phyloP scores from a whole-genome alignment of 164 flowering plant species.

The Vitis vinifera region DNA sequence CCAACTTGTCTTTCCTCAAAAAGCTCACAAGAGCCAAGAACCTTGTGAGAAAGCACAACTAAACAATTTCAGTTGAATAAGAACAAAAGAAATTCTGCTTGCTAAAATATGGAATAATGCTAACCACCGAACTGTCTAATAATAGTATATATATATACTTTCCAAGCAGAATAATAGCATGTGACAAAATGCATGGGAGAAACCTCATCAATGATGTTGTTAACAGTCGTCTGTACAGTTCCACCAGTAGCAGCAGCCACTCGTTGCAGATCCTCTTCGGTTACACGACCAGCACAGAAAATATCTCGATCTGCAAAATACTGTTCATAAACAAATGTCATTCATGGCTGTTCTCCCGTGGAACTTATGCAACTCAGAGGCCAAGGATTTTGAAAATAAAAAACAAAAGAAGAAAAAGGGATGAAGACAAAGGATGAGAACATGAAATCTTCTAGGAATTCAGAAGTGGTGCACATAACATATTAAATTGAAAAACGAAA shows the following conservation, averaged over 20 bases:
- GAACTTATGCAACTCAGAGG: no score
- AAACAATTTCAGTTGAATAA: neutral
- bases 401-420: neutral
- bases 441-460: no score
- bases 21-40: constrained; percentile 91
- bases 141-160: neutral
- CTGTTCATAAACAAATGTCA: neutral
- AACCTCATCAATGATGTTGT: constrained; percentile 93
- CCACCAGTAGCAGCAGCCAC: constrained; percentile 99
- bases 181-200: neutral
- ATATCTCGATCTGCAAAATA: constrained; percentile 59
- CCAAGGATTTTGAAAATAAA: neutral
- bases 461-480: no score
- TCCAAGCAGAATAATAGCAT: neutral
- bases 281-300: constrained; percentile 99
- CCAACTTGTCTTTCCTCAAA: constrained; percentile 99
- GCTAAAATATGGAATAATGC: neutral
- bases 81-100: neutral
- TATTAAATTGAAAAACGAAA: no score
- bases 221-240: constrained; percentile 94
- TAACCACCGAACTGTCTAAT: neutral
- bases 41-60: constrained; percentile 37
- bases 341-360: no score
- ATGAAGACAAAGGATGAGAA: no score
- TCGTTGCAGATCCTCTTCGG: constrained; percentile 92